These are phyloP conservation scores for Echites panduratus DNA, from an alignment of 257 asterid species.

Conservation along the genomic window DNA sequence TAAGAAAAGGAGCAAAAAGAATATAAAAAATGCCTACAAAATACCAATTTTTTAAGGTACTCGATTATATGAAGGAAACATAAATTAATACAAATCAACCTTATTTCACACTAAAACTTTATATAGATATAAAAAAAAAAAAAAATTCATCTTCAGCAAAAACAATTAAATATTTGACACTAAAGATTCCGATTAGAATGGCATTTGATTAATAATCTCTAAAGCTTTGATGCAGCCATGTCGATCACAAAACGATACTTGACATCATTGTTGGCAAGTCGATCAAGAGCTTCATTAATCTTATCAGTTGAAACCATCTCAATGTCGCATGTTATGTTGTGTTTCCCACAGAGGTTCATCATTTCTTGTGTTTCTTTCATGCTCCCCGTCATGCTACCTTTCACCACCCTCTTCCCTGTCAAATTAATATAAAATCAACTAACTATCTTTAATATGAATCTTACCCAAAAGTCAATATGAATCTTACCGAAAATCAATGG, in stretches of 20 bases:
- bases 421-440: too few relatives aligned
- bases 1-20: too few relatives aligned
- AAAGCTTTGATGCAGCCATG: conserved; percentile 25
- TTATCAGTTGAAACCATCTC: conserved; percentile 43
- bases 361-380: conserved; percentile 82
- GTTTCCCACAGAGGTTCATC: conserved; percentile 68
- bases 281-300: conserved; percentile 60
- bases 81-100: too few relatives aligned
- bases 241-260: conserved; percentile 85
- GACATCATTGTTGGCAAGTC: conserved; percentile 66
- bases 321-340: conserved; percentile 61
- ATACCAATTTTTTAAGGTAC: too few relatives aligned
- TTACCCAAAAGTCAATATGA: conserved; percentile 53
- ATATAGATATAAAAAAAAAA: too few relatives aligned
- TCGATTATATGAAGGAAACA: too few relatives aligned
- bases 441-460: too few relatives aligned
- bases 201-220: not conserved
- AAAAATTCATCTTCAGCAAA: too few relatives aligned
- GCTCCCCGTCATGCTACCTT: conserved; percentile 78
- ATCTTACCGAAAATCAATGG: conserved; percentile 63
- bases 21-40: too few relatives aligned
- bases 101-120: too few relatives aligned
- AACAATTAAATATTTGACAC: too few relatives aligned
- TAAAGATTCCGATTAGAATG: too few relatives aligned
- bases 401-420: conserved; percentile 71